phyloP scores from a whole-genome alignment of 2,329 filamentous ascomycete genomes.

The Taxawa tesnikishii region DNA sequence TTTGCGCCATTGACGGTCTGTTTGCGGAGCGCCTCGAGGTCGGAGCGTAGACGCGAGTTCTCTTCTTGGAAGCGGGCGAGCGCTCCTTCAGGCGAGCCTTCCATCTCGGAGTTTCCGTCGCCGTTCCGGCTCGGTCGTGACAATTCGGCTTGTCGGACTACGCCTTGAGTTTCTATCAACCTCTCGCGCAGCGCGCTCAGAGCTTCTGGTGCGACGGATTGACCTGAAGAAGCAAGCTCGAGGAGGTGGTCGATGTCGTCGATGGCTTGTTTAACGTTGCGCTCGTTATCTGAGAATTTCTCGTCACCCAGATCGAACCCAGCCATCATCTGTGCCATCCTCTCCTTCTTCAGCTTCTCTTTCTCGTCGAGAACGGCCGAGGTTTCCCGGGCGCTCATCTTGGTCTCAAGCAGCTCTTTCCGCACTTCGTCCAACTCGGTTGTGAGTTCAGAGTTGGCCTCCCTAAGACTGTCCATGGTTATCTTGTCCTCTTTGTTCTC shows the following conservation, averaged over 20 bases:
- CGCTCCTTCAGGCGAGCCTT: constrained; percentile 57
- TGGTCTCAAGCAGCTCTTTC: constrained; percentile 87
- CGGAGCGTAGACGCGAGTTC: constrained; percentile 65
- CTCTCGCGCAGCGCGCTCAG: constrained; percentile 64
- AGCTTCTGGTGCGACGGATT: constrained; percentile 70
- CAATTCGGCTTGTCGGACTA: constrained; percentile 84
- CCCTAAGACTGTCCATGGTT: constrained; percentile 94
- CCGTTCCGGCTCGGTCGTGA: constrained; percentile 57
- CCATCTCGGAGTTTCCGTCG: constrained; percentile 54
- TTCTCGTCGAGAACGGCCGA: constrained; percentile 87
- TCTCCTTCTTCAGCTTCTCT: constrained; percentile 96
- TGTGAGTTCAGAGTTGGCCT: constrained; percentile 88
- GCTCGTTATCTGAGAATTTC: constrained; percentile 87
- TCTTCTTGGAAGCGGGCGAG: constrained; percentile 68
- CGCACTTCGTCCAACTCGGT: constrained; percentile 88
- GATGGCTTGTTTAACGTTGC: constrained; percentile 70
- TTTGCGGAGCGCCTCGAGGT: constrained; percentile 75
- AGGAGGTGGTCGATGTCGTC: constrained; percentile 69
- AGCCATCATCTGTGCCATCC: constrained; percentile 99
- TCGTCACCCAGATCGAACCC: constrained; percentile 90
- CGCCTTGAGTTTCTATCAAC: constrained; percentile 79
- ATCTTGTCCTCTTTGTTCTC: constrained; percentile 95
- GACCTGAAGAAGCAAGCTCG: constrained; percentile 63
- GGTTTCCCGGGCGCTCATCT: constrained; percentile 92
- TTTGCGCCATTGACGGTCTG: constrained; percentile 46